Evolutionary conservation across 495 filamentous ascomycete genomes (phyloP).

Genomic region (Podospora bellae-mahoneyi): DNA sequence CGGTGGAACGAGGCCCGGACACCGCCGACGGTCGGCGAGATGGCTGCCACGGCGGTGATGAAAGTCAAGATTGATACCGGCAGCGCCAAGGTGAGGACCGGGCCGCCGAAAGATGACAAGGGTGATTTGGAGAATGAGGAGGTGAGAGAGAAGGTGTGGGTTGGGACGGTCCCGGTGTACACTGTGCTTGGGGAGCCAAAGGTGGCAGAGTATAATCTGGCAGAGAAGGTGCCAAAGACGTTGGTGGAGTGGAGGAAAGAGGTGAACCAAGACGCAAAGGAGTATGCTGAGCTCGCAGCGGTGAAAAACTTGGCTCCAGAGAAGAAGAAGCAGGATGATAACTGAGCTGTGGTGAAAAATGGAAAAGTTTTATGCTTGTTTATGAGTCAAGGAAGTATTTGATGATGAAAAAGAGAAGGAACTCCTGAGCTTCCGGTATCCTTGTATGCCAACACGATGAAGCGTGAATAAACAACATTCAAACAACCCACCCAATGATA

Average conservation of each 20-base stretch:
- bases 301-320: conserved; percentile 27
- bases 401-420: neutral
- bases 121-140: conserved; percentile 63
- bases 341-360: neutral
- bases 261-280: conserved; percentile 51
- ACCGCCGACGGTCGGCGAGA: conserved; percentile 71
- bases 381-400: neutral
- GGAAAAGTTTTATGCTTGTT: neutral
- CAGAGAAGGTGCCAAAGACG: conserved; percentile 61
- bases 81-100: conserved; percentile 73
- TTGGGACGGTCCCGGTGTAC: conserved; percentile 77
- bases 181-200: conserved; percentile 65
- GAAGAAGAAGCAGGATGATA: conserved; percentile 31
- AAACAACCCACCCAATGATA: no score
- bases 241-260: conserved; percentile 54
- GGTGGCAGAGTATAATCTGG: conserved; percentile 57
- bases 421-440: no score
- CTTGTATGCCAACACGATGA: neutral
- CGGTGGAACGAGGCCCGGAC: conserved; percentile 69
- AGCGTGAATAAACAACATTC: neutral
- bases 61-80: conserved; percentile 66
- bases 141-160: conserved; percentile 64
- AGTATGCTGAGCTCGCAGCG: conserved; percentile 52
- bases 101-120: conserved; percentile 65
- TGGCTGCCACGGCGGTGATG: conserved; percentile 73